Evolutionary conservation across 1,284 basidiomycete species (phyloP).

Genomic region (Meira miltonrushii): DNA sequence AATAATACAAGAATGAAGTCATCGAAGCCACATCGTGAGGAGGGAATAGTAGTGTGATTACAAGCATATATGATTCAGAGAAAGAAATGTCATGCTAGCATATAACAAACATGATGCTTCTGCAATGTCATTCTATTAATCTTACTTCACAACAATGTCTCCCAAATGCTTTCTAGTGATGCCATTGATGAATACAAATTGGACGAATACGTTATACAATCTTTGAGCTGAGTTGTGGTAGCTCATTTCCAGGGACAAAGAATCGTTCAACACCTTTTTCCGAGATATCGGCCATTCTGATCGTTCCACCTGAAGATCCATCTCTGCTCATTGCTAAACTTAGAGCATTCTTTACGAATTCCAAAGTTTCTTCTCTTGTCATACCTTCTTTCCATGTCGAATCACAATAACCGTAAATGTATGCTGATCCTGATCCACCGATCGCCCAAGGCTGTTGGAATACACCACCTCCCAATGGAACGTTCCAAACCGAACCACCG

Average conservation of each 20-base stretch:
- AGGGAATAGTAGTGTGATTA: no score
- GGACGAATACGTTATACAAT: constrained; percentile 3
- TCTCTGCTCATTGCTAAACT: constrained; percentile 95
- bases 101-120: no score
- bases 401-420: constrained; percentile 98
- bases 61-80: no score
- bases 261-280: constrained; percentile 82
- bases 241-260: constrained; percentile 76
- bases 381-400: constrained; percentile 95
- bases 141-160: no score
- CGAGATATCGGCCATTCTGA: constrained; percentile 94
- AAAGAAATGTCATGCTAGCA: no score
- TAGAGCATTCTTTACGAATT: constrained; percentile 90
- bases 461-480: constrained; percentile 44
- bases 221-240: constrained; percentile 5
- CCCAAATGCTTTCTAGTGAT: no score
- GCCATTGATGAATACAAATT: no score
- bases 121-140: no score
- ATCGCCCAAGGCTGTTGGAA: constrained; percentile 50
- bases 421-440: constrained; percentile 80
- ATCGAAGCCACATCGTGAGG: no score
- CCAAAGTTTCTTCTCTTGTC: constrained; percentile 80
- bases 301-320: constrained; percentile 93
- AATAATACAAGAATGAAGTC: no score
- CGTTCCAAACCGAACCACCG: constrained; percentile 94